Conservation (phyloP, 257 asterid species). For the Gardenia jasminoides region DNA sequence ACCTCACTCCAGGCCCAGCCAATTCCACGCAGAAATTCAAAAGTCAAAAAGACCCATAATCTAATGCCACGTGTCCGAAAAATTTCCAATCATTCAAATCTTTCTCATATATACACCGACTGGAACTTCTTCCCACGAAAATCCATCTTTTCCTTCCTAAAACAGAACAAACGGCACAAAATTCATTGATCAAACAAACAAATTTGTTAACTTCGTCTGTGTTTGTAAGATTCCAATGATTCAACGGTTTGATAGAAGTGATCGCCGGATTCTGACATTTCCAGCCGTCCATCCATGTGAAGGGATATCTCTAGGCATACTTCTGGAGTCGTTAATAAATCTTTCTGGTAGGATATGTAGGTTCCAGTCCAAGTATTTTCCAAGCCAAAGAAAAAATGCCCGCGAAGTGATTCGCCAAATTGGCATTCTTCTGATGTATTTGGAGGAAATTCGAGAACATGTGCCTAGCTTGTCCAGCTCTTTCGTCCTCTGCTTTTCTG, state of each 20-base stretch:
- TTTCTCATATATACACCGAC: constrained; percentile 5
- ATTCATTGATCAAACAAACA: not conserved
- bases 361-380: constrained; percentile 35
- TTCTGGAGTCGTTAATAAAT: constrained; percentile 48
- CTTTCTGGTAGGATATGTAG: constrained; percentile 41
- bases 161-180: not conserved
- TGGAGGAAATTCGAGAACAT: constrained; percentile 53
- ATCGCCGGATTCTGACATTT: constrained; percentile 63
- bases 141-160: not conserved
- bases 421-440: constrained; percentile 51
- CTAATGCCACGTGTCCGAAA: not conserved
- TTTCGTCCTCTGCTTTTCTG: constrained; percentile 52
- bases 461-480: constrained; percentile 27
- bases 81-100: not conserved
- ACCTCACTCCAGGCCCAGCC: not conserved
- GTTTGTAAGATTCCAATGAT: constrained; percentile 32
- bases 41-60: not conserved
- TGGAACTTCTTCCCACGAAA: not conserved
- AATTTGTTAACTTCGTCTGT: no score
- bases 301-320: constrained; percentile 52
- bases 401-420: constrained; percentile 61
- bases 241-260: constrained; percentile 29
- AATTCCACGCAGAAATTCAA: not conserved
- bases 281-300: constrained; percentile 77
- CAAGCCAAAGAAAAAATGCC: constrained; percentile 48